Conservation (phyloP, 345 rosid genomes). For the Erucastrum elatum region DNA sequence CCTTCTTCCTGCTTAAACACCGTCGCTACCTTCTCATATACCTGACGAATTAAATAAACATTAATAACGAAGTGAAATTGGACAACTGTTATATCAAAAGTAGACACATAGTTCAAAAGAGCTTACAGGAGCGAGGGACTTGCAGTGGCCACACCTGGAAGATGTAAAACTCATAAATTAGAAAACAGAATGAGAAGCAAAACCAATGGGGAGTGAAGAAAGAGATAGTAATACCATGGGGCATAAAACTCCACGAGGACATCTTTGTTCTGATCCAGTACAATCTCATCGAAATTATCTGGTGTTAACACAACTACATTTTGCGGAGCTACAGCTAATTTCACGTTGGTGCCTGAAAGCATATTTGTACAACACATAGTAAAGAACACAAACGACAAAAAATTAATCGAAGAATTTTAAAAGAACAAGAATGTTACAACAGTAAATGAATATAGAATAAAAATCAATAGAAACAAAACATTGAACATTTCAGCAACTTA, state of each 20-base stretch:
- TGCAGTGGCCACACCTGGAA: conserved; percentile 99
- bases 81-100: neutral
- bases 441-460: neutral
- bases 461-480: neutral
- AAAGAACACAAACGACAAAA: neutral
- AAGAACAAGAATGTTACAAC: neutral
- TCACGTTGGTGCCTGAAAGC: conserved; percentile 81
- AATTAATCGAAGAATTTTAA: neutral
- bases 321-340: conserved; percentile 77
- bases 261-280: conserved; percentile 82
- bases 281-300: conserved; percentile 79
- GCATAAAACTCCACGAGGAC: conserved; percentile 97
- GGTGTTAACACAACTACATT: conserved; percentile 70
- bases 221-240: conserved; percentile 64
- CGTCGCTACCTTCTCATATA: conserved; percentile 84
- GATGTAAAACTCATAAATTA: conserved; percentile 21
- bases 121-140: conserved; percentile 94
- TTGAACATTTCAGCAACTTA: conserved; percentile 2
- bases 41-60: conserved; percentile 40
- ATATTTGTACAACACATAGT: neutral
- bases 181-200: conserved; percentile 22
- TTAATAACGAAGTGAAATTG: conserved; percentile 5
- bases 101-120: neutral
- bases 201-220: neutral
- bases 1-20: conserved; percentile 75